phyloP scores from a whole-genome alignment of 1,284 basidiomycete species.

The Ganoderma meredithae region DNA sequence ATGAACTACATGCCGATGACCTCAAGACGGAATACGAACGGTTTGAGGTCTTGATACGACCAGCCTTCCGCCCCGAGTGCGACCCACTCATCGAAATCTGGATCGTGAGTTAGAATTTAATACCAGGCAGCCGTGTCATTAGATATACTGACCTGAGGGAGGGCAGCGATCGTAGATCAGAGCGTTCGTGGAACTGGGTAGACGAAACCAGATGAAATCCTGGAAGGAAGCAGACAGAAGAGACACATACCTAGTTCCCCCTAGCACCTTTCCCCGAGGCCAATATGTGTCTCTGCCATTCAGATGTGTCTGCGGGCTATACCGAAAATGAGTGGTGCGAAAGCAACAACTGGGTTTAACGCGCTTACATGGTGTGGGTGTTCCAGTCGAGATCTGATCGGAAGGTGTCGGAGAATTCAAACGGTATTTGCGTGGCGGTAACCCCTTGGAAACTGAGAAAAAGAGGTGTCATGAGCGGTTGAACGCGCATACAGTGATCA shows the following conservation, averaged over 20 bases:
- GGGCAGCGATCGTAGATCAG: constrained; percentile 32
- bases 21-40: constrained; percentile 30
- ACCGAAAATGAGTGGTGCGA: too few species aligned
- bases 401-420: background rate
- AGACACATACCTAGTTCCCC: constrained; percentile 29
- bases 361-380: background rate
- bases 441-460: background rate
- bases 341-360: too few species aligned
- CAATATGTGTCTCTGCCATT: constrained; percentile 26
- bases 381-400: background rate
- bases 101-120: background rate
- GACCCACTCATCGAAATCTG: constrained; percentile 52
- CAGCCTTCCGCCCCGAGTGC: constrained; percentile 46
- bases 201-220: background rate
- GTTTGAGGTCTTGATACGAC: constrained; percentile 43
- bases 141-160: constrained; percentile 25
- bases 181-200: constrained; percentile 29
- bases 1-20: background rate
- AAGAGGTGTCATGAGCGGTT: too few species aligned
- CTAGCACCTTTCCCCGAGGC: constrained; percentile 31
- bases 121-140: background rate
- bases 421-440: background rate
- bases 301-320: constrained; percentile 30
- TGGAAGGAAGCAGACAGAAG: too few species aligned
- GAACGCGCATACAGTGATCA: background rate